Evolutionary conservation across 2,329 filamentous ascomycete genomes (phyloP), one percentile per base, ranked within the genome.

Genomic region (Penicillium thymicola): DNA sequence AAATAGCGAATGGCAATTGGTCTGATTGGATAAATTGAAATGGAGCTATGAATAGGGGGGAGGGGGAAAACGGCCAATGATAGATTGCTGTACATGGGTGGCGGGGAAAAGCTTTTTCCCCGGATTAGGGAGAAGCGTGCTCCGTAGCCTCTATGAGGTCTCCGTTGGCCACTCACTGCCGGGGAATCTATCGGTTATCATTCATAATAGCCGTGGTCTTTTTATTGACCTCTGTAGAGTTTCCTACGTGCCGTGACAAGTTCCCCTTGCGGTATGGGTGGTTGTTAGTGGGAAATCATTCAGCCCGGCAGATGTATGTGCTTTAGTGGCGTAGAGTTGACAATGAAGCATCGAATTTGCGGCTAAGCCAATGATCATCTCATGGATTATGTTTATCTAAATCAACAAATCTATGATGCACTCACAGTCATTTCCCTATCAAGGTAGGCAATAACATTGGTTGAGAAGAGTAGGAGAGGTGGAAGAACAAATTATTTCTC

Each of bases 31-130:
- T 18, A 9, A 54, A 10, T 4, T 10, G 14, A n/a, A 55, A 51
- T 50, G 52, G 59, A 51, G 36, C 55, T 54, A 56, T 34, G 34
- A 18, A 21, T 5, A 47, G 23, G 18, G 30, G 23, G 23, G 21
- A 34, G 18, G 8, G 47, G 48, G 32, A 10, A 45, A 40, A 36
- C 27, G 43, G 36, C 60, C 62, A 63, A 64, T 60, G 37, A 43
- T 37, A 8, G 21, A 10, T 21, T n/a, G 18, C 5, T 18, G 5
- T 6, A 40, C 44, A 32, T 42, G 30, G 27, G 59, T 63, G 60
- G 58, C 61, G 62, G 60, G 67, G 66, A 61, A 64, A 68, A 69
- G 67, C 54, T 43, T 61, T 70, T 57, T 41, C 50, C 67, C 65
- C 28, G 4, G 65, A 59, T n/a, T 34, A 6, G 13, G 40, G 42